Conservation (phyloP, 2,329 filamentous ascomycete species). For the Zymoseptoria tritici region DNA sequence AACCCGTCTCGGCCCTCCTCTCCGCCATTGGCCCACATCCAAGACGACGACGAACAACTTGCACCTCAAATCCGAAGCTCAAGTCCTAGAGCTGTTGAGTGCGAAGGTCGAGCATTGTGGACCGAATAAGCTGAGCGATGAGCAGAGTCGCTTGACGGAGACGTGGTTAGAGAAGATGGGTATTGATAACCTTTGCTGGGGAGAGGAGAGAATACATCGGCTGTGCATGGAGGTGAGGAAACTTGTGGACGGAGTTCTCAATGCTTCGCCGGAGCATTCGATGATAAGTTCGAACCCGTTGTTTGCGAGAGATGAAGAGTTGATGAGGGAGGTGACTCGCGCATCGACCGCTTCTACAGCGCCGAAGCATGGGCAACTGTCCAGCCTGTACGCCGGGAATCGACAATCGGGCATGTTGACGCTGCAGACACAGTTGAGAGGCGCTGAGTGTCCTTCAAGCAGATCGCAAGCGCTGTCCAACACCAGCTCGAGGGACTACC, state of each 20-base stretch:
- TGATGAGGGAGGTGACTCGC: conserved; percentile 1
- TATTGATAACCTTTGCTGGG: conserved; percentile 88
- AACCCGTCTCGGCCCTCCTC: conserved; percentile 33
- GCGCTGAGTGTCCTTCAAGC: conserved; percentile 21
- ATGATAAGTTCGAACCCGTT: conserved; percentile 90
- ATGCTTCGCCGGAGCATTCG: conserved; percentile 65
- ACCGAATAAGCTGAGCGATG: conserved; percentile 91
- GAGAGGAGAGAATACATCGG: conserved; percentile 88
- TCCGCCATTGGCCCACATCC: conserved; percentile 37
- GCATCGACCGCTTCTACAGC: not conserved
- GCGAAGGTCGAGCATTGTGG: conserved; percentile 78
- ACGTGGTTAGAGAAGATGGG: conserved; percentile 75
- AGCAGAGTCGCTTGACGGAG: conserved; percentile 77
- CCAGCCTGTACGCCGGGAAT: conserved; percentile 7
- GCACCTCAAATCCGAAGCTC: conserved; percentile 71
- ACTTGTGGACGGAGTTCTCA: conserved; percentile 74
- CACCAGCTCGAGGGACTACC: conserved; percentile 51
- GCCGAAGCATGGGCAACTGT: conserved; percentile 3
- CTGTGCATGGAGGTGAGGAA: conserved; percentile 86
- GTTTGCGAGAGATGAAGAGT: conserved; percentile 57
- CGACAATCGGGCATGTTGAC: conserved; percentile 13
- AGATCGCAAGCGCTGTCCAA: conserved; percentile 24
- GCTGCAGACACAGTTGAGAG: conserved; percentile 16
- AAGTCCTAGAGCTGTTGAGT: conserved; percentile 80
- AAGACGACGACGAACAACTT: conserved; percentile 49